Evolutionary conservation across 2,329 filamentous ascomycete genomes (phyloP), one percentile per base, ranked within the genome.

Genomic region (Ceratocystis diversiconidia): DNA sequence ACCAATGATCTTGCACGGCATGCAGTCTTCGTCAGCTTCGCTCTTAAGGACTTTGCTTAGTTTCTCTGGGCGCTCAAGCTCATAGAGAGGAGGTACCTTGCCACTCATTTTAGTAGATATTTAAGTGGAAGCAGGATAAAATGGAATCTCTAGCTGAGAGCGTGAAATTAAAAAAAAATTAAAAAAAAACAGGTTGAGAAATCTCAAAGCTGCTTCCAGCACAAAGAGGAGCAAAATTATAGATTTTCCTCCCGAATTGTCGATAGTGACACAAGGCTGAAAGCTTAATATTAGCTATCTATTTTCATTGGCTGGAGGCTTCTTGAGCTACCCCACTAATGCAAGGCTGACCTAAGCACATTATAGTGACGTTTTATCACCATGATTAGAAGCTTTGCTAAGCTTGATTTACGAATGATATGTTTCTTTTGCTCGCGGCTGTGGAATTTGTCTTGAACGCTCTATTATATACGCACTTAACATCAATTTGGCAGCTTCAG

Each of bases 1-100:
- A 90, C 89, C 89, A 64, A 90, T 79, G 36, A 90, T 74, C 71
- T 82, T 83, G 76, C 89, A 94, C 43, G 86, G 78, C 50, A 84
- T 76, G 74, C 89, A 92, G 75, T 92, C 84, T 52, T 86, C 81
- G 67, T 77, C 79, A 28, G 80, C 77, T 71, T 84, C 82, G 70
- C 80, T 73, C 67, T 80, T 80, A 44, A 85, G 74, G 50, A 85
- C 76, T 25, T 78, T 82, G 69, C 88, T 75, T 62, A 84, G 79
- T 68, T 82, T 82, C 73, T 87, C 83, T 1, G 84, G 84, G 71
- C 80, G 80, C 69, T 86, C 81, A 64, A 84, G 78, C 61, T 78
- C 74, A 63, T 80, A 76, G 59, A 84, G 71, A 50, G 78, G 78
- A n/a, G 79, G 78, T 25, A 80, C 72, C 61, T 48, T 46, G 41